phyloP scores from a whole-genome alignment of 2,329 filamentous ascomycete genomes.

The Ceratocystis huliohia region DNA sequence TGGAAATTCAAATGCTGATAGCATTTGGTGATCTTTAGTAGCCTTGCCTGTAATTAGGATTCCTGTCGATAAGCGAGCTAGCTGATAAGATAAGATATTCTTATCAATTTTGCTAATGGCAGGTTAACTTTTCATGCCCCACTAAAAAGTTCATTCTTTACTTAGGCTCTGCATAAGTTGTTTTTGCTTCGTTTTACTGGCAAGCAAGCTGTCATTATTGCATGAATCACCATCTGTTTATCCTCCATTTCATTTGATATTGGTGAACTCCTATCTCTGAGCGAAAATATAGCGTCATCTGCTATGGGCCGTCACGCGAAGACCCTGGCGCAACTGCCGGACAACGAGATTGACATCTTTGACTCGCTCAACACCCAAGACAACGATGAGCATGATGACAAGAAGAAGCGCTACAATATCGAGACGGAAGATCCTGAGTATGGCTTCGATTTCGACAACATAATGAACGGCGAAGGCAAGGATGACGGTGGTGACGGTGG shows the following conservation, averaged over 20 bases:
- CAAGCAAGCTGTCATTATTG: not conserved
- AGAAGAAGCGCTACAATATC: slow-evolving; percentile 18
- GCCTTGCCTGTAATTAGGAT: slow-evolving; percentile 2
- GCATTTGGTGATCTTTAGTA: not conserved
- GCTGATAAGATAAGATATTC: slow-evolving; percentile 9
- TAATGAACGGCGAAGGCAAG: slow-evolving; percentile 43
- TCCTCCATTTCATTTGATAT: not conserved
- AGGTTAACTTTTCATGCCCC: slow-evolving; percentile 7
- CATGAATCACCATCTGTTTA: not conserved
- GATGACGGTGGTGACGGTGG: slow-evolving; percentile 32
- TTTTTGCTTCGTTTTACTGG: slow-evolving; percentile 1
- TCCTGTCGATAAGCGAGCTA: slow-evolving; percentile 12
- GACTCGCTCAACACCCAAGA: slow-evolving; percentile 58
- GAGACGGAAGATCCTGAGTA: slow-evolving; percentile 27
- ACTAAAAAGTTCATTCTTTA: slow-evolving; percentile 16
- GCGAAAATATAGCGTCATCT: slow-evolving; percentile 11
- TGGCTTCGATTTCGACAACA: slow-evolving; percentile 46
- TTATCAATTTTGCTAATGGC: not conserved
- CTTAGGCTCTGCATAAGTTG: not conserved
- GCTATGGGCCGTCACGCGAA: slow-evolving; percentile 58
- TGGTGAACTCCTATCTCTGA: not conserved
- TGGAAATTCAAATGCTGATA: not conserved
- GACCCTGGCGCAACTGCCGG: slow-evolving; percentile 66
- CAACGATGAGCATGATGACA: slow-evolving; percentile 37
- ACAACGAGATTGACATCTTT: slow-evolving; percentile 85